These are phyloP conservation scores for Taphrina communis DNA, from an alignment of 1,139 yeast species.

Conservation along the genomic window DNA sequence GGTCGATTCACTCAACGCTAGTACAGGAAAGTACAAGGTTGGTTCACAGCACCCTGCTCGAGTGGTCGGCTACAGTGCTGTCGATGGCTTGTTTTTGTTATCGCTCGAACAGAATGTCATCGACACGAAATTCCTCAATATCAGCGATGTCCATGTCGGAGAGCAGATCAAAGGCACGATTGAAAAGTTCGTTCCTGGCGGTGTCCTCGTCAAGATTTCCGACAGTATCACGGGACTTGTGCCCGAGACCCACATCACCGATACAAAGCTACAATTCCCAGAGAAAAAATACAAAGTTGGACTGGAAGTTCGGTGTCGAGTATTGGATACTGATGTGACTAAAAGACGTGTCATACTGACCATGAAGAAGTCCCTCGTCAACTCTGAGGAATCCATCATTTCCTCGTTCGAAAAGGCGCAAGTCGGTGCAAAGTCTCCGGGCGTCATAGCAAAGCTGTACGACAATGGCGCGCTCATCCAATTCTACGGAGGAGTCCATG, in stretches of 20 bases:
- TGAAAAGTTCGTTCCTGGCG: constrained; percentile 68
- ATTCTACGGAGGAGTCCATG: constrained; percentile 78
- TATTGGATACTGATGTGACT: constrained; percentile 51
- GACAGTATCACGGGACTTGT: constrained; percentile 74
- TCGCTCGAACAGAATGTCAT: constrained; percentile 72
- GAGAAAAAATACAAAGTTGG: constrained; percentile 91
- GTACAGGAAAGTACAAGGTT: constrained; percentile 55
- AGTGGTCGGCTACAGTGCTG: constrained; percentile 68
- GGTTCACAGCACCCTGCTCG: constrained; percentile 79
- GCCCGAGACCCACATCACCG: constrained; percentile 78
- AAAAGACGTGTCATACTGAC: constrained; percentile 65
- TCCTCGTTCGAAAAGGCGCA: constrained; percentile 59
- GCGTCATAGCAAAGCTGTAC: constrained; percentile 73
- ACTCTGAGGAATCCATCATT: constrained; percentile 58
- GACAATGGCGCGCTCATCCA: constrained; percentile 82
- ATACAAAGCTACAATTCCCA: constrained; percentile 81
- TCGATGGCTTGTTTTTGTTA: constrained; percentile 70
- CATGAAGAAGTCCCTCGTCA: constrained; percentile 80
- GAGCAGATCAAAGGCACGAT: constrained; percentile 63
- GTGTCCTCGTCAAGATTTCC: constrained; percentile 69
- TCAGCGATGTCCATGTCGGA: constrained; percentile 78
- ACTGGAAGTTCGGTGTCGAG: constrained; percentile 75
- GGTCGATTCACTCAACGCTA: constrained; percentile 55
- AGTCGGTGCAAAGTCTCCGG: constrained; percentile 70
- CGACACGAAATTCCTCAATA: constrained; percentile 66